Evolutionary conservation across 129 eudicot species (phyloP), one percentile per base, ranked within the genome.

Genomic region (Solidago caesia): DNA sequence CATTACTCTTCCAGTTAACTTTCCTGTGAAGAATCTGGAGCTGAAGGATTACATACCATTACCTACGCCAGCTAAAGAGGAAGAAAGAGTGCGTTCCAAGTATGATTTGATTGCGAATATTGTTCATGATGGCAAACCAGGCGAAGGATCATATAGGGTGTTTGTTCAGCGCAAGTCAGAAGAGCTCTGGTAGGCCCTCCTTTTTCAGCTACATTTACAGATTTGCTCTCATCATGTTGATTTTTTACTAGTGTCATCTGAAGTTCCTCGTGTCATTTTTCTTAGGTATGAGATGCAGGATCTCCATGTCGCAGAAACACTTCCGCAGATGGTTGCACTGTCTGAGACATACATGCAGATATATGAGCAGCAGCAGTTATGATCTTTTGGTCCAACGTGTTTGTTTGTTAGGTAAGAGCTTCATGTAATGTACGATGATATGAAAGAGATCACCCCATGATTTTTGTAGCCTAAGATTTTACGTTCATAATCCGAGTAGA

Each of bases 81-180:
- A 85, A 10, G 89, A 89, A 66, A 84, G 62, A 45, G 4, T 83
- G 79, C 80, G 94, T 4, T 77, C 97, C 5, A 95, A 95, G 80
- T 95, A 89, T 75, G 97, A 95, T 76, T 75, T 95, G 61, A 91
- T 95, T 67, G 97, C 99, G 42, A 91, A 91, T 69, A 84, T 91
- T 57, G 97, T 95, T 70, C 99, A 91, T 78, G 99, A 95, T 73
- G 99, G 99, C 5, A 95, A 91, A 81, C 99, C 97, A 29, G 97
- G 96, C 11, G 96, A 85, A 85, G 97, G 99, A 73, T 85, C 96
- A 2, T 95, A 95, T 73, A 82, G 94, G 79, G 97, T 83, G 47
- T 95, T 91, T 79, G 99, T 95, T 43, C 99, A 89, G 77, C 86
- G 96, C 67, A 95, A 95, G 80, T 95, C 99, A 7, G 99, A 95